A percentile compares a stretch with the other conserved stretches of the same genome.
phyloP scores from a whole-genome alignment of 306 rosid species.

The Cucumis melo region DNA sequence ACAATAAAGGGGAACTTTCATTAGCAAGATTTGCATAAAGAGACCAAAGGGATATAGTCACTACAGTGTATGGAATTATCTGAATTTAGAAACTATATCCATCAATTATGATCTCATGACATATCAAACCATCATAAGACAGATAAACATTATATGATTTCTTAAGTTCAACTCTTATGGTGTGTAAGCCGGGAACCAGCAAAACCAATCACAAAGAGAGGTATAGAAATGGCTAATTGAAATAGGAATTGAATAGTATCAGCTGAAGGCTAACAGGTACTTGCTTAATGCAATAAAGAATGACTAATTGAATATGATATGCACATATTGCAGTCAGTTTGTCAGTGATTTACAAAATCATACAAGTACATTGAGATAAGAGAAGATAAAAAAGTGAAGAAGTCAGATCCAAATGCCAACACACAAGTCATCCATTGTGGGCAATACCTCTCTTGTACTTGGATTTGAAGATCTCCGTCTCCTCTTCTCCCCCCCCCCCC shows the following conservation, averaged over 20 bases:
- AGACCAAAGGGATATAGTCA: background rate
- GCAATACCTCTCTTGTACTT: background rate
- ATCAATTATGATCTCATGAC: background rate
- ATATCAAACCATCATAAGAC: background rate
- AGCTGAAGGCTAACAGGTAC: too few species aligned
- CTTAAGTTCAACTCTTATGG: background rate
- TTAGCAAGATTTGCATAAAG: slow-evolving; percentile 9
- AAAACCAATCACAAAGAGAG: background rate
- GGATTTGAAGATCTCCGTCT: too few species aligned
- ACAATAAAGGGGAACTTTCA: background rate
- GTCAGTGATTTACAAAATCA: background rate
- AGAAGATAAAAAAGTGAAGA: background rate
- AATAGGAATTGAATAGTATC: too few species aligned
- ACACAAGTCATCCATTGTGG: background rate
- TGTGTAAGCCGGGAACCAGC: background rate
- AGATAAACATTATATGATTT: background rate
- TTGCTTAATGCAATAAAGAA: background rate
- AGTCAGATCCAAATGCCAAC: background rate
- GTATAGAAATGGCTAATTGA: background rate
- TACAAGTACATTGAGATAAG: background rate
- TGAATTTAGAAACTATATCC: background rate
- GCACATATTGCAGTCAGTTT: background rate
- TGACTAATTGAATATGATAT: background rate
- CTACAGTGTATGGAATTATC: slow-evolving; percentile 10
- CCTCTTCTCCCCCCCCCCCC: background rate